Evolutionary conservation across 352 stramenopile species (phyloP).

Genomic region (Thraustochytrium striatum): DNA sequence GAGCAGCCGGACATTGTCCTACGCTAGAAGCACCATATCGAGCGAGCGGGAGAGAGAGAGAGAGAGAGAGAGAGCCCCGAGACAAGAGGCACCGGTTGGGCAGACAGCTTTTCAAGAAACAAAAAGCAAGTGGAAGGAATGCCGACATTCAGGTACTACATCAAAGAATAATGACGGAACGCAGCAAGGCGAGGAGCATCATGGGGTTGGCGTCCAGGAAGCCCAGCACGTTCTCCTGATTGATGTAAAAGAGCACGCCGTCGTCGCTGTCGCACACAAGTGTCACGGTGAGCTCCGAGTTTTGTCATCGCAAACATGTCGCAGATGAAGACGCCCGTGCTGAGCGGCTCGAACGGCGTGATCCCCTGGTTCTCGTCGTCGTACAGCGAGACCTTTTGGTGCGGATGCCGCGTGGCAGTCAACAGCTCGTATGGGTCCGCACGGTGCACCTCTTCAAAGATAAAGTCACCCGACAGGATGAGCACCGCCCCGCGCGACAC

Average conservation of each 20-base stretch:
- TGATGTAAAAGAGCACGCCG: constrained; percentile 44
- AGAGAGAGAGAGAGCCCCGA: background rate
- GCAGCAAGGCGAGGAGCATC: constrained; percentile 18
- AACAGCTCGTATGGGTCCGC: constrained; percentile 33
- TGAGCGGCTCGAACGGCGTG: constrained; percentile 17
- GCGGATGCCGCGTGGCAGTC: constrained; percentile 17
- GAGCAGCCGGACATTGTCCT: background rate
- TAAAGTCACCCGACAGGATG: constrained; percentile 55
- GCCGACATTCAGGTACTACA: too few relatives aligned
- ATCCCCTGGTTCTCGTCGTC: background rate
- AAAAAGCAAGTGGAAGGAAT: background rate
- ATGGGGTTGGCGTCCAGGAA: constrained; percentile 43
- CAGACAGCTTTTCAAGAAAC: background rate
- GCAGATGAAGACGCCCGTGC: constrained; percentile 19
- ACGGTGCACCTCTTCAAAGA: constrained; percentile 42
- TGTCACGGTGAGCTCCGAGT: constrained; percentile 36
- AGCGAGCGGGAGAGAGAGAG: background rate
- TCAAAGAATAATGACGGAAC: constrained; percentile 30
- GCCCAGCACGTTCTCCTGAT: constrained; percentile 35
- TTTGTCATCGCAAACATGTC: constrained; percentile 41
- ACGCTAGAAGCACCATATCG: background rate
- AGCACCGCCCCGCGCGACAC: constrained; percentile 67
- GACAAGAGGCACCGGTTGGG: background rate
- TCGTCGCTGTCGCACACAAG: constrained; percentile 37
- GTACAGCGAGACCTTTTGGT: constrained; percentile 11